Evolutionary conservation across 495 filamentous ascomycete species (phyloP).

Genomic region (Podospora comata): DNA sequence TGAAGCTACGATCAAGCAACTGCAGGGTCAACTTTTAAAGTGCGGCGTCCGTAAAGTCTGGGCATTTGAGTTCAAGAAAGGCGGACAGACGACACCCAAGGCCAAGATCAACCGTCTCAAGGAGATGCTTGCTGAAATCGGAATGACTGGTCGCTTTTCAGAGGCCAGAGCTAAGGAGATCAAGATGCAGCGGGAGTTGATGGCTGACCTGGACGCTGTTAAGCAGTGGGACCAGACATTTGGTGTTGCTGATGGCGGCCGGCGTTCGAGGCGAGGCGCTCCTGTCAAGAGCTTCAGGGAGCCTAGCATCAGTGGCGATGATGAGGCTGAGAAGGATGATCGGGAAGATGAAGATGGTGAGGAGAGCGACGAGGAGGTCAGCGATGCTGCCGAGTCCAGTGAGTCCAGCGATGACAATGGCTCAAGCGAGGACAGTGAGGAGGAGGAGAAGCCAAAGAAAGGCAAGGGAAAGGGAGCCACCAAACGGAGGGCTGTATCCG

Average conservation of each 20-base stretch:
- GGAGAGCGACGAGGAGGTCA: constrained; percentile 28
- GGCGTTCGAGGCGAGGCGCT: constrained; percentile 33
- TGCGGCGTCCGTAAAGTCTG: constrained; percentile 95
- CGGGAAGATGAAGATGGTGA: constrained; percentile 27
- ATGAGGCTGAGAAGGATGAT: constrained; percentile 42
- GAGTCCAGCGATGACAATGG: constrained; percentile 32
- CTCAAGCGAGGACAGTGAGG: constrained; percentile 37
- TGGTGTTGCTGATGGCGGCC: constrained; percentile 52
- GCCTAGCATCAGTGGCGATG: constrained; percentile 20
- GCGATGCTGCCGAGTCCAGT: constrained; percentile 35
- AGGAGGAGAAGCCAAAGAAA: constrained; percentile 29
- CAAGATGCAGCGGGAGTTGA: constrained; percentile 76
- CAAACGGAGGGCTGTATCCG: constrained; percentile 42
- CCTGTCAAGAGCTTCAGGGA: constrained; percentile 30
- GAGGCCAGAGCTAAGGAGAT: constrained; percentile 79
- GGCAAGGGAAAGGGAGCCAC: constrained; percentile 28
- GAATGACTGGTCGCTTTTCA: constrained; percentile 86
- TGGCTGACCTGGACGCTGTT: constrained; percentile 76
- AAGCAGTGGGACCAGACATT: constrained; percentile 73
- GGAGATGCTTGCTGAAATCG: constrained; percentile 69
- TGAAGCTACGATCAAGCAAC: constrained; percentile 80
- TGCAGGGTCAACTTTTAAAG: constrained; percentile 84
- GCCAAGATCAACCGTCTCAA: constrained; percentile 83
- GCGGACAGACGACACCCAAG: constrained; percentile 55
- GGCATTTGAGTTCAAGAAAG: constrained; percentile 76